Evolutionary conservation across 176 grass and related monocot genomes (phyloP).

Genomic region (Eragrostis nindensis): DNA sequence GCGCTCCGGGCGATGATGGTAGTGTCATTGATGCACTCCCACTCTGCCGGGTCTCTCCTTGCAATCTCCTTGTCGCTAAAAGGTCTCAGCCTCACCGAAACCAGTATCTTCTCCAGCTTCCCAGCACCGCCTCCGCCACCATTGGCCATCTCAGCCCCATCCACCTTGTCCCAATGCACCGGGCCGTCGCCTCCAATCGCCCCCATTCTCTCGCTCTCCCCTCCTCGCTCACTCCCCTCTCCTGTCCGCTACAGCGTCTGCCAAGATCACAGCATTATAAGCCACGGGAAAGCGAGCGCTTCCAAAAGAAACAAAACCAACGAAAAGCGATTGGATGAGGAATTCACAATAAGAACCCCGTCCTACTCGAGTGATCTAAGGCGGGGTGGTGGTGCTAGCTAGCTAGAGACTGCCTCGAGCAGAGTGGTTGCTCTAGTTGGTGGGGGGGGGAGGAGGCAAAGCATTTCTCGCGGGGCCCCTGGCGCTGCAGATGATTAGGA

Average conservation of each 20-base stretch:
- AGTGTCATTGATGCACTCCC: slow-evolving; percentile 92
- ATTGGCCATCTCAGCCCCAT: slow-evolving; percentile 43
- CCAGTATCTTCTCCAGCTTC: slow-evolving; percentile 87
- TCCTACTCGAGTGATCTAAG: slow-evolving; percentile 32
- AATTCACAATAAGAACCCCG: slow-evolving; percentile 28
- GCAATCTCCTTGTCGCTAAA: slow-evolving; percentile 72
- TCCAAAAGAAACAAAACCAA: slow-evolving; percentile 31
- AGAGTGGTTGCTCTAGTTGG: slow-evolving; percentile 58
- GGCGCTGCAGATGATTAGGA: slow-evolving; percentile 20
- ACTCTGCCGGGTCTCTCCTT: slow-evolving; percentile 64
- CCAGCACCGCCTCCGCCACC: slow-evolving; percentile 31
- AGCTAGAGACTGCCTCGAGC: slow-evolving; percentile 26
- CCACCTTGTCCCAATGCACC: slow-evolving; percentile 49
- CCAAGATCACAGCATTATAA: slow-evolving; percentile 35
- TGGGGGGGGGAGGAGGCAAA: slow-evolving; percentile 39
- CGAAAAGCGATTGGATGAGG: slow-evolving; percentile 19
- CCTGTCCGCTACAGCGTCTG: slow-evolving; percentile 47
- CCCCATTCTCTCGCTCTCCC: slow-evolving; percentile 48
- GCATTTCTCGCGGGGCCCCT: slow-evolving; percentile 34
- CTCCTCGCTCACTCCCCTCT: slow-evolving; percentile 15
- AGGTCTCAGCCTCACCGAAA: slow-evolving; percentile 91
- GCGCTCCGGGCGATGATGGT: slow-evolving; percentile 83
- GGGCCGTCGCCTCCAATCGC: slow-evolving; percentile 64
- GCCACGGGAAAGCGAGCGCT: slow-evolving; percentile 6
- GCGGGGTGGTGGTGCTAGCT: neutral